Conservation (phyloP, 805 yeast species). For the Cyberlindnera meyerae region DNA sequence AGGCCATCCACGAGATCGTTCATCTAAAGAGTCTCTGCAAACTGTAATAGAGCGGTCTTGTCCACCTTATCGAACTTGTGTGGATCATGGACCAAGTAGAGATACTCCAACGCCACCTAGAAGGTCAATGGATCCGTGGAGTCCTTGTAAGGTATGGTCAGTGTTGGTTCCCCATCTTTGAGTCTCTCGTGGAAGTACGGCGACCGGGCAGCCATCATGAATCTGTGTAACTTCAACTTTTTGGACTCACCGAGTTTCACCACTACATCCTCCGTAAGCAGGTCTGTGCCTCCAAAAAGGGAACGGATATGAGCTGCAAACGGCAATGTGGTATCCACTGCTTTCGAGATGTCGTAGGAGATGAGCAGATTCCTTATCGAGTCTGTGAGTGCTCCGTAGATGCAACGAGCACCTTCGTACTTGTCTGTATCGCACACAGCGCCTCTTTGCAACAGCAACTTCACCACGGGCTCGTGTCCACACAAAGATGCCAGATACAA, state of each 20-base stretch:
- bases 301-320: conserved; percentile 67
- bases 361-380: conserved; percentile 53
- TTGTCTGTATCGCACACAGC: conserved; percentile 78
- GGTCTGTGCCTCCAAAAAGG: conserved; percentile 24
- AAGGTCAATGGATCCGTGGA: conserved; percentile 15
- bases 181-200: conserved; percentile 27
- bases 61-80: conserved; percentile 32
- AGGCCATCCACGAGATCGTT: conserved; percentile 34
- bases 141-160: conserved; percentile 20
- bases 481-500: conserved; percentile 68
- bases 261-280: conserved; percentile 21
- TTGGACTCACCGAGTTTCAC: conserved; percentile 11
- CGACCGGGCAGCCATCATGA: conserved; percentile 37
- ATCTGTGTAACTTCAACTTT: conserved; percentile 33
- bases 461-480: conserved; percentile 67
- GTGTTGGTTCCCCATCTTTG: conserved; percentile 8
- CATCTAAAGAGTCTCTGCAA: conserved; percentile 33
- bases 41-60: conserved; percentile 23
- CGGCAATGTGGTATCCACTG: conserved; percentile 63
- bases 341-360: conserved; percentile 60
- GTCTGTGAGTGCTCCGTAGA: conserved; percentile 75
- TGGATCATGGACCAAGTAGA: conserved; percentile 37
- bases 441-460: conserved; percentile 55
- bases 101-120: conserved; percentile 26
- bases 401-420: conserved; percentile 73